Conservation (phyloP, 106 monocot species). For the Dioscorea zingiberensis region DNA sequence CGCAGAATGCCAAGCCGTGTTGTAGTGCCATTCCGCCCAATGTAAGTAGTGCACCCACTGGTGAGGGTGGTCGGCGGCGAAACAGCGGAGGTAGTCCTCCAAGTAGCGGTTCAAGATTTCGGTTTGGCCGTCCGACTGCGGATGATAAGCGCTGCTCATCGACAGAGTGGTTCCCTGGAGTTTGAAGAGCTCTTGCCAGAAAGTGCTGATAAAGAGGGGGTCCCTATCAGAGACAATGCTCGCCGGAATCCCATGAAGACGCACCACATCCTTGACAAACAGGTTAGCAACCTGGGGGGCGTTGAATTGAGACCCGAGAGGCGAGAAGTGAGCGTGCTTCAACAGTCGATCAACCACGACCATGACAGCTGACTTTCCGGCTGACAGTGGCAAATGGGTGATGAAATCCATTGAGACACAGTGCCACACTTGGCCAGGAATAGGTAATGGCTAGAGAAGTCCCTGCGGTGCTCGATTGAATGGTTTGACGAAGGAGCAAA, state of each 20-base stretch:
- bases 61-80: not conserved
- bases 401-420: constrained; percentile 10
- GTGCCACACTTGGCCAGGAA: not conserved
- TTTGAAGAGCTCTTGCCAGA: not conserved
- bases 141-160: constrained; percentile 4
- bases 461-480: not conserved
- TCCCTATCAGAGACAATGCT: constrained; percentile 2
- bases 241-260: not conserved
- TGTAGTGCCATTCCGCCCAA: constrained; percentile 14
- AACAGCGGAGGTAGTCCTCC: not conserved
- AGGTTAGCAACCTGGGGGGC: not conserved
- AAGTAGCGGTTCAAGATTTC: not conserved
- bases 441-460: not conserved
- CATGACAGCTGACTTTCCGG: not conserved
- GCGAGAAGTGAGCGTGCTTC: not conserved
- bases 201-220: not conserved
- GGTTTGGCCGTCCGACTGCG: constrained; percentile 4
- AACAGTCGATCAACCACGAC: not conserved
- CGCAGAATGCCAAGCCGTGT: not conserved
- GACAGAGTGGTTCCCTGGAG: not conserved
- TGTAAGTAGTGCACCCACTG: not conserved
- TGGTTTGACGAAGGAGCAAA: too few species aligned
- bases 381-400: not conserved
- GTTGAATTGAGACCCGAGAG: not conserved
- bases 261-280: not conserved